These are phyloP conservation scores for Colletotrichum trifolii DNA, from an alignment of 2,329 filamentous ascomycete genomes.

Conservation along the genomic window DNA sequence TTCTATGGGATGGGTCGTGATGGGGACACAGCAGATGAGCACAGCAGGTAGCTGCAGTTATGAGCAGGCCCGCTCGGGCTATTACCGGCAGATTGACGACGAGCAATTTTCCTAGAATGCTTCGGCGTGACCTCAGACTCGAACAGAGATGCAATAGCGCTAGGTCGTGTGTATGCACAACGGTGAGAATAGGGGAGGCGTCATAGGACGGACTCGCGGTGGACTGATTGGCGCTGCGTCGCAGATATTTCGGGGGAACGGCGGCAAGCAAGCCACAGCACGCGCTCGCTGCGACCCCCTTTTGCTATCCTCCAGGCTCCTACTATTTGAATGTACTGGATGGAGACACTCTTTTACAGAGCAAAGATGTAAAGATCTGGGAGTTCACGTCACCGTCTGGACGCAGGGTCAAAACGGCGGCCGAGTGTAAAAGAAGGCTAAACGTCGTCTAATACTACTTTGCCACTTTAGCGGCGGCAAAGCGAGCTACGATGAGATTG, in stretches of 20 bases:
- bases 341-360: no score
- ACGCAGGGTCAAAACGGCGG: slow-evolving; percentile 26
- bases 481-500: slow-evolving; percentile 17
- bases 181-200: slow-evolving; percentile 2
- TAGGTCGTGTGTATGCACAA: neutral
- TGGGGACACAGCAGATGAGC: slow-evolving; percentile 10
- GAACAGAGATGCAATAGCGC: neutral
- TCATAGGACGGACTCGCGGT: slow-evolving; percentile 22
- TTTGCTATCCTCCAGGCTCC: neutral
- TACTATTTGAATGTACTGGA: neutral
- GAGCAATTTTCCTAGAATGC: no score
- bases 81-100: slow-evolving; percentile 16
- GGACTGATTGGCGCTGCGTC: slow-evolving; percentile 23
- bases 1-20: neutral
- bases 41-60: neutral
- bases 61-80: no score
- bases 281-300: slow-evolving; percentile 11
- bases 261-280: slow-evolving; percentile 18
- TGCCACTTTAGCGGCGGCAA: slow-evolving; percentile 7
- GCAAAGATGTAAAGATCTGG: no score
- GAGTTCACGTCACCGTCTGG: slow-evolving; percentile 20
- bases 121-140: neutral
- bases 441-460: slow-evolving; percentile 5
- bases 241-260: slow-evolving; percentile 24
- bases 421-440: slow-evolving; percentile 2